Base-by-base conservation (phyloP, 768 basidiomycete species). In the Suillus subaureus region DNA sequence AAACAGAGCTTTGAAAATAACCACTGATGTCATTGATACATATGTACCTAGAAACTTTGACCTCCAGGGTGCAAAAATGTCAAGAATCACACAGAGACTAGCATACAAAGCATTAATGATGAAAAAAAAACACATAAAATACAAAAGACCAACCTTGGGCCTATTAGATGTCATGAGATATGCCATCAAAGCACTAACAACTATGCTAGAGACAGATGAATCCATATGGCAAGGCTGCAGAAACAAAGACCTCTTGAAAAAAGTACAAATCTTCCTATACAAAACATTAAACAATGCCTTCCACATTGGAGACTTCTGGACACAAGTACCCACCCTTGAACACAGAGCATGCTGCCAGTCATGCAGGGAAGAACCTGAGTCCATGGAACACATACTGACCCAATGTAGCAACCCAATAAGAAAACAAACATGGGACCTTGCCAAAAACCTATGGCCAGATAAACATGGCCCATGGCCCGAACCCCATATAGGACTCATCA, bases 331-430 rank as follows among this genome's bases (percentile, higher is more conserved):
- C 3, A 67, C 45, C 18, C 68, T 13, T n/a, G 66, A 71, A 58
- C 6, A 51, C 0, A 45, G 65, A 39, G 64, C 63, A n/a, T n/a
- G n/a, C n/a, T 78, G 77, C 65, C 33, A 18, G 0, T 42, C 60
- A 1, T 75, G 75, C 39, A 33, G 43, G 0, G 57, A 56, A 9
- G 63, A 33, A 75, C 77, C 60, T 74, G 18, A 43, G 8, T 21
- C 42, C 3, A 43, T 43, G 42, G 42, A 43, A 21, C 42, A 43
- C 18, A 43, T 78, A 4, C 68, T 79, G 0, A 67, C 57, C 0
- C 64, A 76, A 37, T 79, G 78, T 2, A 12, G 23, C 11, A 57
- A 35, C 40, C 54, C 66, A 0, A 76, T 72, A 0, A 75, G 75
- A 54, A 57, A 62, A 40, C 26, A 26, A 33, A 54, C 75, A 6